These are phyloP conservation scores for Kwoniella shivajii DNA, from an alignment of 1,284 basidiomycete genomes.

Conservation along the genomic window DNA sequence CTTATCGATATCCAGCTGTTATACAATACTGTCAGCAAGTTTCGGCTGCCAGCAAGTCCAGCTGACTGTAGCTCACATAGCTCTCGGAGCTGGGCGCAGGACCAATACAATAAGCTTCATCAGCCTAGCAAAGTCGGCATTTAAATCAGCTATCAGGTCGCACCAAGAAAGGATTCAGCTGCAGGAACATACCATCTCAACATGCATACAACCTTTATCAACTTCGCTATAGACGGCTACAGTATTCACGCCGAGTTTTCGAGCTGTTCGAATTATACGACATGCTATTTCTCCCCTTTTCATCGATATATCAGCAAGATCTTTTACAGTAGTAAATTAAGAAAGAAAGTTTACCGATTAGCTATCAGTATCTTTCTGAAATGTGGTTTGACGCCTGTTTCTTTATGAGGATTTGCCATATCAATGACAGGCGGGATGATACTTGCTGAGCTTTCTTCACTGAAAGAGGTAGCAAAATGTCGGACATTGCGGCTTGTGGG, in stretches of 20 bases:
- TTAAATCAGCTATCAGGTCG: not conserved
- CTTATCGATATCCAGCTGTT: slow-evolving; percentile 79
- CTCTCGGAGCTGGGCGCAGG: slow-evolving; percentile 84
- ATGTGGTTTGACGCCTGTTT: slow-evolving; percentile 17
- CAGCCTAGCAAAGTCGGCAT: slow-evolving; percentile 65
- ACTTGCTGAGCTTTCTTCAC: too few relatives aligned
- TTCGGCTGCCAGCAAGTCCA: not conserved
- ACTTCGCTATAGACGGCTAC: slow-evolving; percentile 91
- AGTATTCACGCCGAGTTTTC: slow-evolving; percentile 81
- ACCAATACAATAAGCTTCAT: slow-evolving; percentile 92
- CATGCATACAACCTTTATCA: slow-evolving; percentile 79
- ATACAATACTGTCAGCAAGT: slow-evolving; percentile 4
- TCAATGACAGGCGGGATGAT: too few relatives aligned
- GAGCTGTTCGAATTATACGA: slow-evolving; percentile 86
- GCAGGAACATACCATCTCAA: slow-evolving; percentile 53
- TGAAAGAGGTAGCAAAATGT: too few relatives aligned
- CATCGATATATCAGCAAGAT: not conserved
- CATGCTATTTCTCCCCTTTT: slow-evolving; percentile 86
- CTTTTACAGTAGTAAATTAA: not conserved
- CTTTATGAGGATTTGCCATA: too few relatives aligned
- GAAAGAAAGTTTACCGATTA: slow-evolving; percentile 62
- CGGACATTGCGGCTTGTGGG: not conserved
- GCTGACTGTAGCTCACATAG: slow-evolving; percentile 65
- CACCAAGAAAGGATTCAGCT: not conserved
- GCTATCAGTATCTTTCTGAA: slow-evolving; percentile 77